Percentiles rank a stretch among this genome's conserved stretches.
These are phyloP conservation scores for Acrodontium crateriforme DNA, from an alignment of 2,329 filamentous ascomycete genomes.

Conservation along the genomic window DNA sequence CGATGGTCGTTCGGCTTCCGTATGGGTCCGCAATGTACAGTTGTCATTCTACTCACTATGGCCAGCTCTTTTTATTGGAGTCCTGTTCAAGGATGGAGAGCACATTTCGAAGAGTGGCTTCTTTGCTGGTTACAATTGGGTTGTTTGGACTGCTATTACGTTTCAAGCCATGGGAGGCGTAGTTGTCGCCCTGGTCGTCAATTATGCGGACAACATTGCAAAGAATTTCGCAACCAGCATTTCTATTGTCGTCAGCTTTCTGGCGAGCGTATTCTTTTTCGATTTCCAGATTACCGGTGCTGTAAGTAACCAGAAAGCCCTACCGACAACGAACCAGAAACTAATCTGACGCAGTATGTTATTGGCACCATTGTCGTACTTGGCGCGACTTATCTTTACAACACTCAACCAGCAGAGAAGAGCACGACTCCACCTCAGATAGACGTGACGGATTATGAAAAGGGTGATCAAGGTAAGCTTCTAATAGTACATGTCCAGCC, in stretches of 20 bases:
- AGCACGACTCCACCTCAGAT: conserved; percentile 44
- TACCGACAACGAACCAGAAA: background rate
- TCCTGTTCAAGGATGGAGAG: conserved; percentile 74
- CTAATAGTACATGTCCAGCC: too few relatives aligned
- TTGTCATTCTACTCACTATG: conserved; percentile 89
- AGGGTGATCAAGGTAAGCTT: too few relatives aligned
- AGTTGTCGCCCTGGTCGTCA: conserved; percentile 67
- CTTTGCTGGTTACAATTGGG: conserved; percentile 85
- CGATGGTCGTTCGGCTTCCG: conserved; percentile 48
- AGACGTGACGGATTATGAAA: conserved; percentile 62
- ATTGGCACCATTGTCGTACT: conserved; percentile 68
- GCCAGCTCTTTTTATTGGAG: conserved; percentile 72
- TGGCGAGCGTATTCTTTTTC: conserved; percentile 78
- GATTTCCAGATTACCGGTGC: conserved; percentile 58
- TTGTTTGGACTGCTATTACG: conserved; percentile 74
- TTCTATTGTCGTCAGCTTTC: conserved; percentile 74
- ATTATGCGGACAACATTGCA: conserved; percentile 75
- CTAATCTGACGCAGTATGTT: conserved; percentile 49
- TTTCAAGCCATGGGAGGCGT: conserved; percentile 77
- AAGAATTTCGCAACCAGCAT: conserved; percentile 91
- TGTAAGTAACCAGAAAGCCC: conserved; percentile 40
- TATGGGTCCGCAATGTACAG: conserved; percentile 94
- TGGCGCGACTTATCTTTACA: conserved; percentile 75
- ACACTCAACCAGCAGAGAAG: conserved; percentile 42
- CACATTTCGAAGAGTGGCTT: conserved; percentile 76